Evolutionary conservation across 169 alveolate genomes (phyloP), one percentile per base, ranked within the genome.

Genomic region (Cryptosporidium meleagridis): DNA sequence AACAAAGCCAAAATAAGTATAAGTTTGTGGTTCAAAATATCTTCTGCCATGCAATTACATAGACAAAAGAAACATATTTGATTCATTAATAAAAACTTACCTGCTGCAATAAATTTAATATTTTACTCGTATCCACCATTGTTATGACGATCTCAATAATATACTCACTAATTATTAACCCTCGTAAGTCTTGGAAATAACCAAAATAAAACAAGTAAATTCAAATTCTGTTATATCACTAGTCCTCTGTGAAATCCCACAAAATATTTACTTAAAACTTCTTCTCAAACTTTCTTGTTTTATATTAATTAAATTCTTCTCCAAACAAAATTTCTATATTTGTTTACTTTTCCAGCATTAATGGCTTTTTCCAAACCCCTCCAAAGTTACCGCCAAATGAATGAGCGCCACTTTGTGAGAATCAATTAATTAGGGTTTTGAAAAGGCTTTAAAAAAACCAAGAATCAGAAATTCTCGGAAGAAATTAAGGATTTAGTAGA

Each of bases 61-160:
- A 16, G 21, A 5, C 55, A 48, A 48, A 48, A 14, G 21, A 14
- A 5, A 3, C 21, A 48, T 48, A 48, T 48, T 48, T 55, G 67
- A 55, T 3, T 18, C 21, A 16, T 26, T 10, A 55, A 2, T 55
- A 26, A 29, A 8, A 62, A 62, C 89, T 23, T 80, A 80, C 89
- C 68, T 80, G 89, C 10, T 80, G 73, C 10, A 80, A 23, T 23
- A 80, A 59, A 62, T 12, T 44, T 9, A 80, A 33, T 9, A 80
- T 61, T 26, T 59, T 62, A 45, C 62, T 62, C n/a, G 89, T 62
- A 39, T 80, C 89, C n/a, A 80, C 75, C 21, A 37, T 44, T 45
- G 52, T 62, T 1, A 8, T 26, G 23, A 48, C 4, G 67, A 55
- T 55, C 37, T 55, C 35, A n/a, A 26, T 55, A n/a, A 26, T 55